Percentiles rank a stretch among this genome's conserved stretches.
Evolutionary conservation across 2,329 filamentous ascomycete genomes (phyloP).

Genomic region (Bipolaris bicolor): DNA sequence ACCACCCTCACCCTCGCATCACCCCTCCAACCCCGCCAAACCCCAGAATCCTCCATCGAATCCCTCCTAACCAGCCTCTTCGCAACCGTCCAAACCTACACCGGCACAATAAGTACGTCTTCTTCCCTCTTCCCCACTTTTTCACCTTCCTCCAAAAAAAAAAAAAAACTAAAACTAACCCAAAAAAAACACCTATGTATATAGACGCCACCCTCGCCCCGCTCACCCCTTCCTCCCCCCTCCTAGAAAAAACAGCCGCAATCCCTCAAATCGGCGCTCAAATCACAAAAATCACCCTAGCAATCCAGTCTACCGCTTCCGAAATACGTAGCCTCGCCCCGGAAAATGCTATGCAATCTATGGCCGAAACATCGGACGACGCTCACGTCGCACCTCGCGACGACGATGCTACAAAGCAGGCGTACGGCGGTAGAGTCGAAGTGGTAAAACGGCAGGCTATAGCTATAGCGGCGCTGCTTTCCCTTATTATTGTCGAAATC

Average conservation of each 20-base stretch:
- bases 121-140: not conserved
- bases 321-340: slow-evolving; percentile 18
- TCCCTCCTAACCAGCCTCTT: slow-evolving; percentile 25
- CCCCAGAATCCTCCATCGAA: slow-evolving; percentile 8
- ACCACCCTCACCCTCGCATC: slow-evolving; percentile 23
- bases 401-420: too few species aligned
- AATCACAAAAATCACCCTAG: slow-evolving; percentile 23
- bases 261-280: slow-evolving; percentile 23
- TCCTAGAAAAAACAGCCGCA: slow-evolving; percentile 27
- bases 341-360: slow-evolving; percentile 9
- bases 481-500: slow-evolving; percentile 28
- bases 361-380: too few species aligned
- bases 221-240: slow-evolving; percentile 21
- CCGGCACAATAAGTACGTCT: slow-evolving; percentile 24
- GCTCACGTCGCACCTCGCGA: too few species aligned
- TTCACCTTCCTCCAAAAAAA: not conserved
- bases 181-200: too few species aligned
- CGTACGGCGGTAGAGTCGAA: too few species aligned
- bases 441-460: slow-evolving; percentile 16
- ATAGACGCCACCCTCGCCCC: slow-evolving; percentile 27
- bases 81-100: slow-evolving; percentile 28
- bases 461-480: slow-evolving; percentile 17
- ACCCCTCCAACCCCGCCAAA: slow-evolving; percentile 15
- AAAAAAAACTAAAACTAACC: too few species aligned
- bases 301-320: slow-evolving; percentile 16